phyloP scores from a whole-genome alignment of 805 yeast species.

The Ogataea paradorogensis region DNA sequence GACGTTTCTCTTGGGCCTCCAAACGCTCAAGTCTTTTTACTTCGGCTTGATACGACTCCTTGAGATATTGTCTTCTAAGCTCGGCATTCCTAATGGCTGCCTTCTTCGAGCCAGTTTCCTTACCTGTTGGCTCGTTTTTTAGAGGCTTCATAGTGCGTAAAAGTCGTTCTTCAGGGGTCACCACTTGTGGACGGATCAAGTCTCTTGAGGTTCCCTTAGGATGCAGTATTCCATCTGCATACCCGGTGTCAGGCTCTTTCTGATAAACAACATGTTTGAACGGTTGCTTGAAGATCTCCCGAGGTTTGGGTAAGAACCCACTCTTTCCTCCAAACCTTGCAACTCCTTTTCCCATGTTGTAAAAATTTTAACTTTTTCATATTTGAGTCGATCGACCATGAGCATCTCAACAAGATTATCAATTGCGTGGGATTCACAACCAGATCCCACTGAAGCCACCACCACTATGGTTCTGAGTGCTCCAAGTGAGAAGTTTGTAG shows the following conservation, averaged over 20 bases:
- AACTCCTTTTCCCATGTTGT: slow-evolving; percentile 47
- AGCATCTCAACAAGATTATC: slow-evolving; percentile 46
- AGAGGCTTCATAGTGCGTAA: slow-evolving; percentile 50
- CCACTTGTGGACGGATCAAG: slow-evolving; percentile 48
- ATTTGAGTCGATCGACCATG: slow-evolving; percentile 12
- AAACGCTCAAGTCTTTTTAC: slow-evolving; percentile 35
- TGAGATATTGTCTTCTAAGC: slow-evolving; percentile 69
- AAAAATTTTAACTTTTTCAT: slow-evolving; percentile 10
- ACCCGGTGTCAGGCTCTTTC: slow-evolving; percentile 55
- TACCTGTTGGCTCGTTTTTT: slow-evolving; percentile 28
- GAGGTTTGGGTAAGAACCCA: slow-evolving; percentile 77
- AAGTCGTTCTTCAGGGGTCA: slow-evolving; percentile 61
- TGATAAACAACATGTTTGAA: slow-evolving; percentile 49
- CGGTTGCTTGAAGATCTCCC: slow-evolving; percentile 72
- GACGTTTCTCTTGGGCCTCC: slow-evolving; percentile 23
- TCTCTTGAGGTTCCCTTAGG: slow-evolving; percentile 63
- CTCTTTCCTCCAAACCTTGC: slow-evolving; percentile 61
- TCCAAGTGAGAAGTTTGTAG: slow-evolving; percentile 45
- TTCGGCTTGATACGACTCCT: slow-evolving; percentile 50
- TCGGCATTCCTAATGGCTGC: slow-evolving; percentile 54
- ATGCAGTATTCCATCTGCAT: slow-evolving; percentile 66
- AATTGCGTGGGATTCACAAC: slow-evolving; percentile 47
- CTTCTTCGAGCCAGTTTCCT: neutral
- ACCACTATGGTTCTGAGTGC: slow-evolving; percentile 48
- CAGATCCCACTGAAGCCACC: slow-evolving; percentile 43